Evolutionary conservation across 495 filamentous ascomycete species (phyloP).

Genomic region (Lindgomyces ingoldianus): DNA sequence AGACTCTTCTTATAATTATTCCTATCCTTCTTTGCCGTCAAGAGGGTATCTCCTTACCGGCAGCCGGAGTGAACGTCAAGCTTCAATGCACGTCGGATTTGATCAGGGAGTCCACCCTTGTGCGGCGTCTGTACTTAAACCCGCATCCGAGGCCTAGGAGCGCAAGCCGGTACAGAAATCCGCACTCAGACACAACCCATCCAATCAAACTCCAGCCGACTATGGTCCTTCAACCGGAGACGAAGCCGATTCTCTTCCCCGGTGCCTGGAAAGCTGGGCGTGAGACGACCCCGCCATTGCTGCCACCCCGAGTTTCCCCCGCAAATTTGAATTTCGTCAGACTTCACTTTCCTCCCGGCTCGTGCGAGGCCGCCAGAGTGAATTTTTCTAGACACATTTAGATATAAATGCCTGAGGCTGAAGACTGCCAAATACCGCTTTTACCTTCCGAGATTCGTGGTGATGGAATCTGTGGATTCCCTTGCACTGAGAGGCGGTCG

Average conservation of each 20-base stretch:
- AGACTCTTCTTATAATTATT: neutral
- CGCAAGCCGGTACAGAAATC: no score
- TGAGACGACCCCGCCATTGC: neutral
- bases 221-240: neutral
- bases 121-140: no score
- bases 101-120: no score
- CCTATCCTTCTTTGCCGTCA: neutral
- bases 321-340: no score
- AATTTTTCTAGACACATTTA: no score
- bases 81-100: no score
- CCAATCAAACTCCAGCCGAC: neutral
- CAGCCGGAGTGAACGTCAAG: neutral
- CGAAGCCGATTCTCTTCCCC: neutral
- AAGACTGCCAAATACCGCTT: neutral
- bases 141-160: neutral
- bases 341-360: no score
- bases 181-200: no score
- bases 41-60: neutral
- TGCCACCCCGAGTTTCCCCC: neutral
- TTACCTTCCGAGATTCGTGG: neutral
- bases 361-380: no score
- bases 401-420: no score
- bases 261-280: no score
- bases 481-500: neutral
- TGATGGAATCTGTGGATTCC: no score